Evolutionary conservation across 2,329 filamentous ascomycete species (phyloP).

Genomic region (Torrubiella hemipterigena): DNA sequence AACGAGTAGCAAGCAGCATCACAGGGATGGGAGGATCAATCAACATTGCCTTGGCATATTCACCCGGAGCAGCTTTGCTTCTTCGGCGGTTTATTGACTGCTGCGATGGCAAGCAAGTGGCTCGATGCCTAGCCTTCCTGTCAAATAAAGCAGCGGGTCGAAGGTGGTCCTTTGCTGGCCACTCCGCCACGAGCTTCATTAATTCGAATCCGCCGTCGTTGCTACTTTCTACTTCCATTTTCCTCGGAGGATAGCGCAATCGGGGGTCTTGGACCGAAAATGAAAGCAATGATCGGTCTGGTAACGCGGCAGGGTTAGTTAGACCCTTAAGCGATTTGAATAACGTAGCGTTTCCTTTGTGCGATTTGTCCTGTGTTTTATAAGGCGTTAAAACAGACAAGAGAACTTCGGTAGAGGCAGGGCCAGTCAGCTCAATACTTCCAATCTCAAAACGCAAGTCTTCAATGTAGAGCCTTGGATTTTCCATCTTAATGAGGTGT

Average conservation of each 20-base stretch:
- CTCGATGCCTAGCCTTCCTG: slow-evolving; percentile 50
- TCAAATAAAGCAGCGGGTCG: slow-evolving; percentile 51
- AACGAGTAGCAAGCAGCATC: slow-evolving; percentile 51
- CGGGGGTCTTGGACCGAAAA: slow-evolving; percentile 73
- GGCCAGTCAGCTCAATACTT: slow-evolving; percentile 46
- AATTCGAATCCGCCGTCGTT: slow-evolving; percentile 28
- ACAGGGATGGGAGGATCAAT: slow-evolving; percentile 70
- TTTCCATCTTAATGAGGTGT: slow-evolving; percentile 44
- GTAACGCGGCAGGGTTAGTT: slow-evolving; percentile 58
- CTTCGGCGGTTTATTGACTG: slow-evolving; percentile 72
- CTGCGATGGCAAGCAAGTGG: slow-evolving; percentile 59
- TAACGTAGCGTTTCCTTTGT: slow-evolving; percentile 28
- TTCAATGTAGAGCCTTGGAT: slow-evolving; percentile 49
- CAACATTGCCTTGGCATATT: slow-evolving; percentile 40
- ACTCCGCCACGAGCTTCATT: slow-evolving; percentile 49
- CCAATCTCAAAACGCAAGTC: slow-evolving; percentile 59
- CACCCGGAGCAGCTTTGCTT: slow-evolving; percentile 48
- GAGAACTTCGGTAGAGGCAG: slow-evolving; percentile 69
- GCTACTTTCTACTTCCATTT: slow-evolving; percentile 28
- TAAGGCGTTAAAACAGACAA: slow-evolving; percentile 53
- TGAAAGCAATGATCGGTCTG: slow-evolving; percentile 54
- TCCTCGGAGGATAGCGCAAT: slow-evolving; percentile 61
- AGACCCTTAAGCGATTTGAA: slow-evolving; percentile 44
- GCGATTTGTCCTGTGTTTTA: slow-evolving; percentile 15
- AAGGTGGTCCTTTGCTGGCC: slow-evolving; percentile 49